phyloP scores from a whole-genome alignment of 345 rosid genomes.

The Aegle marmelos region DNA sequence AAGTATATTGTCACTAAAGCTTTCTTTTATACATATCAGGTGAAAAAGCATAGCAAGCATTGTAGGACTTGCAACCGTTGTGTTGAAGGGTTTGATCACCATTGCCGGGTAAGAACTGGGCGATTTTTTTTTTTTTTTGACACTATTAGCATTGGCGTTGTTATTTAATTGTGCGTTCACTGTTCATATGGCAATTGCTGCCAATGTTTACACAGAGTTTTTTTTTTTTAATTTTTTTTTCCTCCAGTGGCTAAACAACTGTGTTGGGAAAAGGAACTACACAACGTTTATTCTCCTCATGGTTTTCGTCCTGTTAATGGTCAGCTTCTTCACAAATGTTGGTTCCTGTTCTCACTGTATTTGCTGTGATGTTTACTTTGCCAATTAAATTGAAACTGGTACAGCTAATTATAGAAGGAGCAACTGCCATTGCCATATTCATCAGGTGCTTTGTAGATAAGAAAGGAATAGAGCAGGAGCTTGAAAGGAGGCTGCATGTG shows the following conservation, averaged over 20 bases:
- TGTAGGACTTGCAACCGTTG: slow-evolving; percentile 92
- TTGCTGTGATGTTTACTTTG: background rate
- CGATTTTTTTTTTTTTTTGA: background rate
- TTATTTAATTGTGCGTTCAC: background rate
- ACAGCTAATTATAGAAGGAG: slow-evolving; percentile 89
- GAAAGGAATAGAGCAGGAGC: slow-evolving; percentile 76
- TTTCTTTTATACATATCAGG: slow-evolving; percentile 37
- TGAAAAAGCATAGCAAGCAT: slow-evolving; percentile 92
- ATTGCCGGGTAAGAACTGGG: slow-evolving; percentile 67
- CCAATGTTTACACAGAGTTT: slow-evolving; percentile 7
- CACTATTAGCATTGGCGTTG: background rate
- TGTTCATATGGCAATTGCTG: background rate
- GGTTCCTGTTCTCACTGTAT: background rate
- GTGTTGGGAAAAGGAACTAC: slow-evolving; percentile 91
- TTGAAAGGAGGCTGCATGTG: slow-evolving; percentile 48
- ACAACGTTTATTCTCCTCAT: slow-evolving; percentile 81
- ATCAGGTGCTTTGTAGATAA: slow-evolving; percentile 85
- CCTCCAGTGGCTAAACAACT: slow-evolving; percentile 93
- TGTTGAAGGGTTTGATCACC: slow-evolving; percentile 98
- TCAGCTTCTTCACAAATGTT: slow-evolving; percentile 27
- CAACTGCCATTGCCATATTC: slow-evolving; percentile 81
- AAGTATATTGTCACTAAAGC: background rate
- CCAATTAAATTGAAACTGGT: slow-evolving; percentile 7
- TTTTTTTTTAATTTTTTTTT: background rate
- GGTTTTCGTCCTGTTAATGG: slow-evolving; percentile 83